Percentiles rank a stretch among this genome's conserved stretches.
phyloP scores from a whole-genome alignment of 345 rosid species.

The Rhodamnia argentea region DNA sequence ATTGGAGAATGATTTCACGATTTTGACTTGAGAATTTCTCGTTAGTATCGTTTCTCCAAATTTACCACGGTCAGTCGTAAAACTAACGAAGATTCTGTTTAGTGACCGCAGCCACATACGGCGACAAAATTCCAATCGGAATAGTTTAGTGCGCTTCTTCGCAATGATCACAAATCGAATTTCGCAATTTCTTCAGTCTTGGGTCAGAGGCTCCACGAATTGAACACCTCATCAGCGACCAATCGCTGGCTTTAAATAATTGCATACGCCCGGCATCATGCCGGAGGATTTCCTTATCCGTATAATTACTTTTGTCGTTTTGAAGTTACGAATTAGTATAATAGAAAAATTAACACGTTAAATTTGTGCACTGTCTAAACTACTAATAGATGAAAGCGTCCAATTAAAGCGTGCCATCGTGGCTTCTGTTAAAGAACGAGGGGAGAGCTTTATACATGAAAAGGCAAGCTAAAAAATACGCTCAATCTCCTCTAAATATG shows the following conservation, averaged over 20 bases:
- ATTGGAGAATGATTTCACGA: not conserved
- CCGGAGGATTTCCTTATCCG: not conserved
- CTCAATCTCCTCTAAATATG: accelerated
- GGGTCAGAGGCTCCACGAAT: not conserved
- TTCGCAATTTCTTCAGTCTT: not conserved
- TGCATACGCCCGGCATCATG: not conserved
- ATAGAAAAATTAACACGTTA: not conserved
- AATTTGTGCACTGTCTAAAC: not conserved
- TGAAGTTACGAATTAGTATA: not conserved
- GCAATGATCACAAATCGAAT: not conserved
- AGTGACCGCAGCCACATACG: not conserved
- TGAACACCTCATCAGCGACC: not conserved
- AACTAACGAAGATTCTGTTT: not conserved
- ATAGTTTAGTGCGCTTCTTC: not conserved
- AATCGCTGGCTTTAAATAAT: not conserved
- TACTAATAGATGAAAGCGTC: not conserved
- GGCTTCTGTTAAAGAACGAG: not conserved
- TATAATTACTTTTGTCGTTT: not conserved
- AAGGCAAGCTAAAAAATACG: not conserved
- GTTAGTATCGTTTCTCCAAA: not conserved
- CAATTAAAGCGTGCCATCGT: not conserved
- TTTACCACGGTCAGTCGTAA: not conserved
- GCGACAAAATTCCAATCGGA: not conserved
- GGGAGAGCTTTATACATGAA: not conserved
- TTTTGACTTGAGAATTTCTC: not conserved